Base-by-base conservation (phyloP, 768 basidiomycete genomes). In the Serendipita sp. region DNA sequence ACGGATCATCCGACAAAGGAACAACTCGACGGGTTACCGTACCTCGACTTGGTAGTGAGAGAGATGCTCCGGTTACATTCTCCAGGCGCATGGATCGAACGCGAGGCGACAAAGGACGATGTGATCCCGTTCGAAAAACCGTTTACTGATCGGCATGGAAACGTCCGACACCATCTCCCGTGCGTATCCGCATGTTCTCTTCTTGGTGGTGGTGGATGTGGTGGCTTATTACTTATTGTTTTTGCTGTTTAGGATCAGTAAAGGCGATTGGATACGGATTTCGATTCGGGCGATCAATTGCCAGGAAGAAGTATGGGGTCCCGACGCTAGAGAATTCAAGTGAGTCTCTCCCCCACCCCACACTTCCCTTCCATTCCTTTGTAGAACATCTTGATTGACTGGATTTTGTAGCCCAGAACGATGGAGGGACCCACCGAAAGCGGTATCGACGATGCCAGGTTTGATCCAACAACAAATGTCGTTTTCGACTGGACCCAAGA, bases 291-390 rank as follows among this genome's bases (percentile, higher is more conserved):
- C 71, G 1, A 68, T 74, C 68, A 76, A 77, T 54, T 67, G 72
- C 3, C 68, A 67, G 23, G 63, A 64, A 35, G 54, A 62, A 7
- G 67, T 75, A 0, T 78, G 75, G 71, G 77, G 77, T 0, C 67
- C 68, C 3, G 74, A 77, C 60, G 75, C 76, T 1, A 65, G 73
- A 36, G 66, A 69, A 35, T 78, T 76, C 69, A 46, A 48, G 63
- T 64, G 46, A 60, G 71, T 8, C 73, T n/a, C n/a, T 46, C 13
- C n/a, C n/a, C 44, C 44, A 46, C n/a, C 44, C n/a, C 44, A 11
- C n/a, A 46, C 11, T 11, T 11, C 13, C 44, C 13, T 46, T 46
- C 13, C 13, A 46, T n/a, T 23, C 23, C 23, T 23, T 23, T 23
- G 23, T 23, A 23, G 23, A 23, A 23, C 23, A 23, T 23, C 23